Conservation (phyloP, 495 filamentous ascomycete genomes). For the Emericellopsis terricola region DNA sequence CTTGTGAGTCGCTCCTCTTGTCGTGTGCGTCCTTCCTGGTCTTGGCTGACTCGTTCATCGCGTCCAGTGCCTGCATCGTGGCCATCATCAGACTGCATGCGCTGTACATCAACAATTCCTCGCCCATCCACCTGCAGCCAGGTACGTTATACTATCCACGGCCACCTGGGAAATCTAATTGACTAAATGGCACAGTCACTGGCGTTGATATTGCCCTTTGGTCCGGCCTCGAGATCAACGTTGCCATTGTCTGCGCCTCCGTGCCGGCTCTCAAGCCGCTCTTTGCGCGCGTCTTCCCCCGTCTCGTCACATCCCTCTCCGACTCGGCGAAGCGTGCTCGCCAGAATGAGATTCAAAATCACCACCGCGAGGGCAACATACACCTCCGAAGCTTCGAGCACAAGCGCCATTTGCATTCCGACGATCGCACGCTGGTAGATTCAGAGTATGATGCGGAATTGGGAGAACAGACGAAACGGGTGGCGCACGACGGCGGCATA, state of each 20-base stretch:
- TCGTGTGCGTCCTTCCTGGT: not conserved
- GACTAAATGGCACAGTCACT: slow-evolving; percentile 3
- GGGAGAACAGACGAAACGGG: too few species aligned
- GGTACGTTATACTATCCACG: not conserved
- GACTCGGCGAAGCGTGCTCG: too few species aligned
- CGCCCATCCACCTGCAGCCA: not conserved
- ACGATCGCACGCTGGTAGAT: too few species aligned
- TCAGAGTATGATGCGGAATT: too few species aligned
- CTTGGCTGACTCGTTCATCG: not conserved
- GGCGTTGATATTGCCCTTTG: slow-evolving; percentile 20
- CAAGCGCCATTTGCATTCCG: too few species aligned
- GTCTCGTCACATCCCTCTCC: slow-evolving; percentile 8
- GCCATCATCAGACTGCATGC: slow-evolving; percentile 8
- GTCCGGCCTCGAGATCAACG: slow-evolving; percentile 30
- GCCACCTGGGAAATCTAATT: not conserved
- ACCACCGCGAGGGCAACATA: too few species aligned
- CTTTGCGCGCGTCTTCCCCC: slow-evolving; percentile 13
- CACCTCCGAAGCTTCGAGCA: too few species aligned
- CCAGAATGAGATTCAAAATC: too few species aligned
- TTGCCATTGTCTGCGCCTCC: slow-evolving; percentile 31
- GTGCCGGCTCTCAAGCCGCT: slow-evolving; percentile 23
- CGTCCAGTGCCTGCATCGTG: slow-evolving; percentile 4
- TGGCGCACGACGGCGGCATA: too few species aligned
- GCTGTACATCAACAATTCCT: slow-evolving; percentile 4
- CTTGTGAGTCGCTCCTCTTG: slow-evolving; percentile 5